Evolutionary conservation across 306 rosid genomes (phyloP).

Genomic region (Vigna mungo): DNA sequence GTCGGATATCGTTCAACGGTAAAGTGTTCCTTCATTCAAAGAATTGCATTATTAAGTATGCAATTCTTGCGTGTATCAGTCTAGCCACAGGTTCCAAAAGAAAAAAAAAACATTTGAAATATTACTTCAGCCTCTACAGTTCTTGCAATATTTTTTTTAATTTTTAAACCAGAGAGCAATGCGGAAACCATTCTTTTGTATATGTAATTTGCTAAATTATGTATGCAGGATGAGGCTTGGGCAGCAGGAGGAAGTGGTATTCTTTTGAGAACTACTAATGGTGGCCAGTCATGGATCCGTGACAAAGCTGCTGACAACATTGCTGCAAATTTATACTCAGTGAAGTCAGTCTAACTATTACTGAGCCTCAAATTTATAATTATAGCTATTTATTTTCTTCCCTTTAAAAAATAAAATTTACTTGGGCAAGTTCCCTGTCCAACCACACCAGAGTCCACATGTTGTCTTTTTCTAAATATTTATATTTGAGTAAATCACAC

Average conservation of each 20-base stretch:
- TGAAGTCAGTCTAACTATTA: slow-evolving; percentile 71
- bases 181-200: background rate
- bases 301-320: slow-evolving; percentile 98
- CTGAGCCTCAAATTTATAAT: slow-evolving; percentile 24
- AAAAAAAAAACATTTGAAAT: background rate
- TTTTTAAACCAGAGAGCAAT: slow-evolving; percentile 17
- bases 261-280: slow-evolving; percentile 83
- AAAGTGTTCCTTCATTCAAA: slow-evolving; percentile 33
- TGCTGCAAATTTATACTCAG: slow-evolving; percentile 95
- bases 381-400: slow-evolving; percentile 10
- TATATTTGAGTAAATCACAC: background rate
- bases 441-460: slow-evolving; percentile 23
- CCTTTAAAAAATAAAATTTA: slow-evolving; percentile 30
- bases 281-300: slow-evolving; percentile 94
- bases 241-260: slow-evolving; percentile 99
- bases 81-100: slow-evolving; percentile 7
- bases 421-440: background rate
- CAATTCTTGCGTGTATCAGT: slow-evolving; percentile 24
- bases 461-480: slow-evolving; percentile 7
- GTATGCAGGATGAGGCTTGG: slow-evolving; percentile 94
- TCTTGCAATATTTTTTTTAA: slow-evolving; percentile 24
- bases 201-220: slow-evolving; percentile 32
- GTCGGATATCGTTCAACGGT: slow-evolving; percentile 95
- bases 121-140: slow-evolving; percentile 12
- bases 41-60: slow-evolving; percentile 29